These are phyloP conservation scores for Barnettozyma vustinii DNA, from an alignment of 805 yeast species.

Conservation along the genomic window DNA sequence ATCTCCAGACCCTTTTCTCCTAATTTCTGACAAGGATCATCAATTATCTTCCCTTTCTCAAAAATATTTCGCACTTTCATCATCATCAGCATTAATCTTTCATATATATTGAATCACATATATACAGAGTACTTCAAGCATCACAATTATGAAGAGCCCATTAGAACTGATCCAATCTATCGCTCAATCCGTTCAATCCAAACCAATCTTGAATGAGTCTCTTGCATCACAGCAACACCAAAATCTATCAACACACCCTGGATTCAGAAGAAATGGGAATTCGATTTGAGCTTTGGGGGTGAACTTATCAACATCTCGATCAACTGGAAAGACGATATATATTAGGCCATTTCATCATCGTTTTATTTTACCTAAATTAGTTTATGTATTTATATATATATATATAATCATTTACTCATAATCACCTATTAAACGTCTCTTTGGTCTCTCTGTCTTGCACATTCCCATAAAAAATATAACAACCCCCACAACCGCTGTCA, in stretches of 20 bases:
- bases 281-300: not conserved
- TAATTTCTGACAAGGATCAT: too few relatives aligned
- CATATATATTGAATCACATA: too few relatives aligned
- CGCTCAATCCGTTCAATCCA: not conserved
- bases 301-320: not conserved
- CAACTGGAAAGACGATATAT: not conserved
- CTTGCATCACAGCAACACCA: not conserved
- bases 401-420: not conserved
- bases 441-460: not conserved
- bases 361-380: too few relatives aligned
- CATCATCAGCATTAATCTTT: too few relatives aligned
- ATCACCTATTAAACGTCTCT: not conserved
- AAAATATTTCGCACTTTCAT: too few relatives aligned
- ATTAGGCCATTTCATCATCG: not conserved
- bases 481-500: slow-evolving; percentile 11
- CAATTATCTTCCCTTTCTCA: too few relatives aligned
- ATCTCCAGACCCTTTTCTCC: too few relatives aligned
- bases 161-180: too few relatives aligned
- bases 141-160: too few relatives aligned
- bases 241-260: not conserved
- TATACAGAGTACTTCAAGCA: too few relatives aligned
- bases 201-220: not conserved
- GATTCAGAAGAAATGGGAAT: not conserved
- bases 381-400: not conserved
- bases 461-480: not conserved